Evolutionary conservation across 2,329 filamentous ascomycete species (phyloP).

Genomic region (Furcasterigmium furcatum): DNA sequence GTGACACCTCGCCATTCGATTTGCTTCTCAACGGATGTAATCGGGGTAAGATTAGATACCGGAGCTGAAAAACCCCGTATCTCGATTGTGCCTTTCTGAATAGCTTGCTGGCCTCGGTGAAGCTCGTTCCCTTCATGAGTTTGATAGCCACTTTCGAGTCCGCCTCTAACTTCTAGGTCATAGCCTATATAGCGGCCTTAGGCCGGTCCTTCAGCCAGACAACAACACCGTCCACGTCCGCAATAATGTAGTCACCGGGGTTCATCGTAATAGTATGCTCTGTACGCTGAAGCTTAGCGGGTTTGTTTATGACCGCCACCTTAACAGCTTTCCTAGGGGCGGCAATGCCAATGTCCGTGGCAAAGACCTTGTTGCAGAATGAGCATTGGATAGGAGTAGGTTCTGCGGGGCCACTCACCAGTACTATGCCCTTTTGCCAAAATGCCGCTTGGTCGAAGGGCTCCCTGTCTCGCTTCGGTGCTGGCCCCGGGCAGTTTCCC

Average conservation of each 20-base stretch:
- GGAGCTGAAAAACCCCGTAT: too few relatives aligned
- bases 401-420: too few relatives aligned
- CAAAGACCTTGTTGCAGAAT: too few relatives aligned
- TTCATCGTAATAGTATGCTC: conserved; percentile 33
- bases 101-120: conserved; percentile 38
- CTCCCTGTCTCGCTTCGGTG: too few relatives aligned
- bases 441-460: too few relatives aligned
- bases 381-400: too few relatives aligned
- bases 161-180: conserved; percentile 23
- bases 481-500: too few relatives aligned
- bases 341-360: conserved; percentile 39
- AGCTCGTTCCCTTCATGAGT: conserved; percentile 37
- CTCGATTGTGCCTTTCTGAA: conserved; percentile 17
- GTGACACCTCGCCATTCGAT: too few relatives aligned
- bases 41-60: too few relatives aligned
- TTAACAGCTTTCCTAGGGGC: conserved; percentile 37
- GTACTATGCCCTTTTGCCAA: too few relatives aligned
- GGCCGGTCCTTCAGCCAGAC: conserved; percentile 34
- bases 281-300: conserved; percentile 31
- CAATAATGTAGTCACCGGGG: conserved; percentile 41
- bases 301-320: conserved; percentile 36
- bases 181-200: conserved; percentile 28
- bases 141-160: conserved; percentile 37
- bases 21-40: too few relatives aligned
- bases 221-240: conserved; percentile 42